A percentile compares a stretch with the other conserved stretches of the same genome.
These are phyloP conservation scores for Eustoma russellianum DNA, from an alignment of 257 asterid genomes.

Conservation along the genomic window DNA sequence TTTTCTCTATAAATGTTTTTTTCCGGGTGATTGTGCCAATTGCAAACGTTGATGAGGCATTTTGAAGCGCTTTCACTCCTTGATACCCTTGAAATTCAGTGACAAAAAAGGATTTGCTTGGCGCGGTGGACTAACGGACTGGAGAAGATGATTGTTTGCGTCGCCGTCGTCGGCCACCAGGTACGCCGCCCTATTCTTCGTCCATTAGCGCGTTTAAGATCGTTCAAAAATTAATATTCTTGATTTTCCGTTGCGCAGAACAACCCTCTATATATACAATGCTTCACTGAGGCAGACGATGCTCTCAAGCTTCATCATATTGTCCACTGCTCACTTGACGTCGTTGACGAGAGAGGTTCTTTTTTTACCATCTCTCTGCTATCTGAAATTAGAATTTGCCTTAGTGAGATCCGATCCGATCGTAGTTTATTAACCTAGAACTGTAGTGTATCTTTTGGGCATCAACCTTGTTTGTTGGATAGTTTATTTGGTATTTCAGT, in stretches of 20 bases:
- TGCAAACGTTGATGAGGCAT: too few species aligned
- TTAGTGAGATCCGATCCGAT: too few species aligned
- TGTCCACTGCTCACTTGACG: slow-evolving; percentile 95
- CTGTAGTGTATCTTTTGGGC: too few species aligned
- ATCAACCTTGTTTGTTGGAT: too few species aligned
- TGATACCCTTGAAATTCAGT: too few species aligned
- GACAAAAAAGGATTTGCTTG: background rate
- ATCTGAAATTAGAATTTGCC: background rate
- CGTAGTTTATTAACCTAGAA: too few species aligned
- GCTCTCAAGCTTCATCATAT: slow-evolving; percentile 98
- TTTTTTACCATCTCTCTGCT: background rate
- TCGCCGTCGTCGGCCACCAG: slow-evolving; percentile 99
- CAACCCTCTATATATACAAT: slow-evolving; percentile 89
- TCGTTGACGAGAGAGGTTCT: slow-evolving; percentile 92
- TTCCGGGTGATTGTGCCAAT: too few species aligned
- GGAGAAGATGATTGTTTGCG: slow-evolving; percentile 72
- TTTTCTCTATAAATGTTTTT: too few species aligned
- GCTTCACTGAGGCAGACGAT: slow-evolving; percentile 90
- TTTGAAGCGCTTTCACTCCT: too few species aligned
- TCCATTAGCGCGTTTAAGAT: background rate
- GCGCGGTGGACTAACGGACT: slow-evolving; percentile 1
- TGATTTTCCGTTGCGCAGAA: slow-evolving; percentile 43
- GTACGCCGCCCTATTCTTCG: slow-evolving; percentile 23
- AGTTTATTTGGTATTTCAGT: too few species aligned
- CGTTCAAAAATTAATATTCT: background rate